Evolutionary conservation across 2,329 filamentous ascomycete species (phyloP).

Genomic region (Tolypocladium guangdongense): DNA sequence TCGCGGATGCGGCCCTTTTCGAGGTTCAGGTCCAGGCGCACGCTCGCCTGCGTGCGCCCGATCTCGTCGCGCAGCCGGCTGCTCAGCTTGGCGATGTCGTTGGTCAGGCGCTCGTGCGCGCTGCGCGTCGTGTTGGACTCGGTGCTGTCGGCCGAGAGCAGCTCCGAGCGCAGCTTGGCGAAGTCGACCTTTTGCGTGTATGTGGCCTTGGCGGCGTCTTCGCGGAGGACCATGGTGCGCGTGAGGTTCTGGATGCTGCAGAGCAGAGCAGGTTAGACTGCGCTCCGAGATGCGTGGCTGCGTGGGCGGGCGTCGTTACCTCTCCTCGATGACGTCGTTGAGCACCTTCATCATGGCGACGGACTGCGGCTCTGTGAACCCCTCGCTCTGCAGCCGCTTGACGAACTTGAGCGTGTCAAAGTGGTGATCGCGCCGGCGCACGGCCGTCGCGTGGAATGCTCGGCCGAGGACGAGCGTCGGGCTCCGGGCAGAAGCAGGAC

Average conservation of each 20-base stretch:
- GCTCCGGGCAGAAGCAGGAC: slow-evolving; percentile 2
- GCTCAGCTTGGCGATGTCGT: slow-evolving; percentile 90
- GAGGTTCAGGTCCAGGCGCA: slow-evolving; percentile 84
- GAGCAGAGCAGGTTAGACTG: neutral
- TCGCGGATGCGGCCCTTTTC: slow-evolving; percentile 95
- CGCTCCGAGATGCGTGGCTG: neutral
- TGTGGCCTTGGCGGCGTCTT: slow-evolving; percentile 75
- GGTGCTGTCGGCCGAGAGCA: slow-evolving; percentile 82
- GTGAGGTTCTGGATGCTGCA: slow-evolving; percentile 87
- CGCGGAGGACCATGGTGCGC: slow-evolving; percentile 92
- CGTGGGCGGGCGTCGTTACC: slow-evolving; percentile 28
- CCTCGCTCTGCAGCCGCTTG: slow-evolving; percentile 76
- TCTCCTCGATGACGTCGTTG: slow-evolving; percentile 94
- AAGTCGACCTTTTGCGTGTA: slow-evolving; percentile 94
- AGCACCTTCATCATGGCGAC: slow-evolving; percentile 98
- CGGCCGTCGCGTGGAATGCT: slow-evolving; percentile 56
- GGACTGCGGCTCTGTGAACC: slow-evolving; percentile 89
- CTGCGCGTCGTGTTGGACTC: slow-evolving; percentile 81
- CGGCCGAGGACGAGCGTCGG: slow-evolving; percentile 18
- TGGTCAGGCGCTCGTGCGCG: slow-evolving; percentile 84
- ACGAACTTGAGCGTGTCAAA: slow-evolving; percentile 98
- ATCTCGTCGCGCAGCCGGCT: slow-evolving; percentile 87
- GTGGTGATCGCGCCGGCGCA: slow-evolving; percentile 67
- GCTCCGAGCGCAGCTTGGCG: slow-evolving; percentile 88
- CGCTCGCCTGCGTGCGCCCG: slow-evolving; percentile 83